phyloP scores from a whole-genome alignment of 2,329 filamentous ascomycete species.

The Pseudofabraea citricarpa region DNA sequence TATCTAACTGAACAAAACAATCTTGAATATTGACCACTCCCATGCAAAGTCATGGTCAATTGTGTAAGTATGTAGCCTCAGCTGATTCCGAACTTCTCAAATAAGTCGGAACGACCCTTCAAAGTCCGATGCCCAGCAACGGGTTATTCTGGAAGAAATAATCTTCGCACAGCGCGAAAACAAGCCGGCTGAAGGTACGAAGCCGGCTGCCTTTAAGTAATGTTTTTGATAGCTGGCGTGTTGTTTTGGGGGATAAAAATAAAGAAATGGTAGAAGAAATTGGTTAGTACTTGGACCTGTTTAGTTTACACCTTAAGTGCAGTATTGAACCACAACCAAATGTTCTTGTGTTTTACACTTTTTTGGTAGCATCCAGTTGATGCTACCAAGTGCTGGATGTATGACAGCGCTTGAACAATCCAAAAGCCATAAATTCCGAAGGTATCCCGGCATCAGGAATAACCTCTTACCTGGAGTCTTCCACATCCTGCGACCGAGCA shows the following conservation, averaged over 20 bases:
- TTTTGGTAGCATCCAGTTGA: too few relatives aligned
- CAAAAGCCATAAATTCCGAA: too few relatives aligned
- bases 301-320: too few relatives aligned
- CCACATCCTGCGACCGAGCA: slow-evolving; percentile 11
- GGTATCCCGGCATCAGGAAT: too few relatives aligned
- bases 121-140: slow-evolving; percentile 2
- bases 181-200: slow-evolving; percentile 2
- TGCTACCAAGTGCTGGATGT: too few relatives aligned
- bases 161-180: slow-evolving; percentile 3
- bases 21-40: too few relatives aligned
- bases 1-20: too few relatives aligned
- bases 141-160: neutral
- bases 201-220: slow-evolving; percentile 3
- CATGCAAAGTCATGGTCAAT: too few relatives aligned
- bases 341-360: too few relatives aligned
- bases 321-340: too few relatives aligned
- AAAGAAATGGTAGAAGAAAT: neutral
- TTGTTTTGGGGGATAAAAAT: neutral
- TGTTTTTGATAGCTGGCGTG: slow-evolving; percentile 3
- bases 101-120: slow-evolving; percentile 1
- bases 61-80: slow-evolving; percentile 1
- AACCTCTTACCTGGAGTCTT: too few relatives aligned
- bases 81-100: slow-evolving; percentile 2
- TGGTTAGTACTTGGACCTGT: neutral
- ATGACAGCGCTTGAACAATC: too few relatives aligned